Evolutionary conservation across 2,329 filamentous ascomycete species (phyloP).

Genomic region (Aspergillus candidus): DNA sequence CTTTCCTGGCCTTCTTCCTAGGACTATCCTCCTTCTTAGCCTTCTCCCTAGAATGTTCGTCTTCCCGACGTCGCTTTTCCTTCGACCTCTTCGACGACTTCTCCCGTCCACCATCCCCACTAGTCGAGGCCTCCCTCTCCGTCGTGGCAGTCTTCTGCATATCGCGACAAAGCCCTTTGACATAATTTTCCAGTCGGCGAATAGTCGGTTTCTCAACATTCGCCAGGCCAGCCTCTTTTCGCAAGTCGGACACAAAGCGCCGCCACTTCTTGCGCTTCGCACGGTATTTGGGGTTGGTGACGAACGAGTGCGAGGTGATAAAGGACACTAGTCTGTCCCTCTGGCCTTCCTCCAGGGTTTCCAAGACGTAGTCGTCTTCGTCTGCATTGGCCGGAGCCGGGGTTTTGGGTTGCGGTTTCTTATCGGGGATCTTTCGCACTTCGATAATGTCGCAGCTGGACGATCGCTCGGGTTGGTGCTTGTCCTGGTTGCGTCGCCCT

Average conservation of each 20-base stretch:
- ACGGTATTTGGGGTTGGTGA: slow-evolving; percentile 11
- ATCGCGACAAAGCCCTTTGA: slow-evolving; percentile 20
- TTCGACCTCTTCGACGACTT: background rate
- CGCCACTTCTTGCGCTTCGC: slow-evolving; percentile 13
- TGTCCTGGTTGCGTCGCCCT: too few species aligned
- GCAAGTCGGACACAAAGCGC: slow-evolving; percentile 17
- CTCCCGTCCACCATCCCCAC: slow-evolving; percentile 2
- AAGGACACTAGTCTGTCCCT: slow-evolving; percentile 12
- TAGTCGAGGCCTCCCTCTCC: slow-evolving; percentile 4
- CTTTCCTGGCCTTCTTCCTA: background rate
- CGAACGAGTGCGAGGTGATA: slow-evolving; percentile 16
- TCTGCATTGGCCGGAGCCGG: background rate
- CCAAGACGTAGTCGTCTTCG: slow-evolving; percentile 5
- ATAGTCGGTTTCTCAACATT: slow-evolving; percentile 14
- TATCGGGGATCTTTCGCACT: too few species aligned
- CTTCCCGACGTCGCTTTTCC: background rate
- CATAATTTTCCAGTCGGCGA: slow-evolving; percentile 14
- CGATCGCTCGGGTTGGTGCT: too few species aligned
- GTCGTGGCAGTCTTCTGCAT: slow-evolving; percentile 1
- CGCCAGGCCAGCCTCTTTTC: slow-evolving; percentile 6
- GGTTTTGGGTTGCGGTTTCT: background rate
- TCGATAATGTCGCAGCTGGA: too few species aligned
- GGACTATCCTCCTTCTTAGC: slow-evolving; percentile 10
- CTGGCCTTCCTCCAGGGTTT: slow-evolving; percentile 1
- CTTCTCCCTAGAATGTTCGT: slow-evolving; percentile 16